A percentile compares a stretch with the other conserved stretches of the same genome.
phyloP scores from a whole-genome alignment of 768 basidiomycete genomes.

The Clathrus columnatus region DNA sequence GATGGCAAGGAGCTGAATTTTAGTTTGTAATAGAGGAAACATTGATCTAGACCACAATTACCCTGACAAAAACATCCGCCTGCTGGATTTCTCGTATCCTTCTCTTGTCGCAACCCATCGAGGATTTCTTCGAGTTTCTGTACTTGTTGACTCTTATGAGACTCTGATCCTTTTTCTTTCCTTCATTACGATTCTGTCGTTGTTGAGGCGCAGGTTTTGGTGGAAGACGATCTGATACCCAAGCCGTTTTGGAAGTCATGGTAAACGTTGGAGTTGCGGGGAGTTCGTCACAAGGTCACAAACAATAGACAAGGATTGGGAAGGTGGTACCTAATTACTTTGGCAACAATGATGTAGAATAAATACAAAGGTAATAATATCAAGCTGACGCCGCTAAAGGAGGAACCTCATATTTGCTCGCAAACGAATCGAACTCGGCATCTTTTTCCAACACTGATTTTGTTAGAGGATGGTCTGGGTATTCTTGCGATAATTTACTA shows the following conservation, averaged over 20 bases:
- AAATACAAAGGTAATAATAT: background rate
- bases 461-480: conserved; percentile 65
- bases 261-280: no score
- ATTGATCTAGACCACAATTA: conserved; percentile 14
- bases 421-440: conserved; percentile 52
- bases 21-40: background rate
- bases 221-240: conserved; percentile 49
- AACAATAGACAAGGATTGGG: background rate
- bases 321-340: no score
- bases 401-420: conserved; percentile 54
- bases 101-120: conserved; percentile 25
- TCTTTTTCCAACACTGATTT: conserved; percentile 52
- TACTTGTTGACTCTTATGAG: conserved; percentile 42
- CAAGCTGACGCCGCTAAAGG: conserved; percentile 27
- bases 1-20: background rate
- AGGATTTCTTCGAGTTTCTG: conserved; percentile 39
- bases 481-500: conserved; percentile 38
- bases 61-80: conserved; percentile 69
- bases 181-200: conserved; percentile 25
- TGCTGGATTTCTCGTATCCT: conserved; percentile 40
- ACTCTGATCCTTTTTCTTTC: conserved; percentile 21
- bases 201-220: conserved; percentile 20
- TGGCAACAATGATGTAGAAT: no score
- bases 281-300: background rate
- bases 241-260: no score